Percentiles rank a stretch among this genome's conserved stretches.
phyloP scores from a whole-genome alignment of 352 stramenopile species.

The Phytophthora pistaciae region DNA sequence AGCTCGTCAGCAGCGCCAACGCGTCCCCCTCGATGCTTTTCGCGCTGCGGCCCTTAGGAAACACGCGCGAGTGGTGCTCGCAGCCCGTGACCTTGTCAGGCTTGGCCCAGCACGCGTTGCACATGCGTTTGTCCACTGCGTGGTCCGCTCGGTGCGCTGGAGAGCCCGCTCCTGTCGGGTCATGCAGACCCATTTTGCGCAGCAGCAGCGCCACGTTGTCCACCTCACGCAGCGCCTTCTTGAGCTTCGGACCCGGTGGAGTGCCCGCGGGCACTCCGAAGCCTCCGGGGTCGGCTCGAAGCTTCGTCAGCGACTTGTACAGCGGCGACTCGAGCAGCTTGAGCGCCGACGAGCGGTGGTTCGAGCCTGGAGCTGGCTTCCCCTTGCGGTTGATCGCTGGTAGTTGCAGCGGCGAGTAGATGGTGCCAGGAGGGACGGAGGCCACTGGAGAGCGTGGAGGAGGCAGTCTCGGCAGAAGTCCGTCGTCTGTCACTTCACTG shows the following conservation, averaged over 20 bases:
- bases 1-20: conserved; percentile 24
- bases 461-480: conserved; percentile 24
- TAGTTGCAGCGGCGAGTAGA: conserved; percentile 32
- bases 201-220: conserved; percentile 78
- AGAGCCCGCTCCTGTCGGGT: conserved; percentile 33
- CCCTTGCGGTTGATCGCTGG: conserved; percentile 47
- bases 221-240: conserved; percentile 71
- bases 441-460: conserved; percentile 34
- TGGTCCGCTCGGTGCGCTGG: conserved; percentile 62
- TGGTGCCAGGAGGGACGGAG: conserved; percentile 27
- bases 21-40: conserved; percentile 33
- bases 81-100: conserved; percentile 70
- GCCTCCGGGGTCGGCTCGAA: conserved; percentile 46
- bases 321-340: conserved; percentile 80
- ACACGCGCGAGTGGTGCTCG: conserved; percentile 61
- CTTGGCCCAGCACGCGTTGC: conserved; percentile 78
- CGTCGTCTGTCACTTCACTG: conserved; percentile 15
- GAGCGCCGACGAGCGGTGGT: conserved; percentile 36
- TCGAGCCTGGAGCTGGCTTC: conserved; percentile 24
- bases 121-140: conserved; percentile 82
- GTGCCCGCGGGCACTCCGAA: conserved; percentile 18
- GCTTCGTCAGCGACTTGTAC: conserved; percentile 77
- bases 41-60: conserved; percentile 37
- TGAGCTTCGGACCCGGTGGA: conserved; percentile 44
- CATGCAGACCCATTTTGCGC: conserved; percentile 74